phyloP scores from a whole-genome alignment of 108 stramenopile species.

The Cyclotella atomus region DNA sequence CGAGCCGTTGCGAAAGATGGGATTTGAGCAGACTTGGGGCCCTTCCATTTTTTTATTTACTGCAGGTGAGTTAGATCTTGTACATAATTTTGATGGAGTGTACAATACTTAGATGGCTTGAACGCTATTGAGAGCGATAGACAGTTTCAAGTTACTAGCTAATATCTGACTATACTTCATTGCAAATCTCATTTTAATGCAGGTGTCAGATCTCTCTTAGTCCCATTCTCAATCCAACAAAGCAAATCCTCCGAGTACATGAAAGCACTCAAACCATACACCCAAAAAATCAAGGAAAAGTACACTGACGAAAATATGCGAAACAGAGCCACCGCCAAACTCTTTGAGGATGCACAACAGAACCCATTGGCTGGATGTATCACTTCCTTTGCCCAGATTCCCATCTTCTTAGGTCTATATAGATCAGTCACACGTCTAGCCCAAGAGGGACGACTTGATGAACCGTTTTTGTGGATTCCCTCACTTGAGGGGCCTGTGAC shows the following conservation, averaged over 20 bases:
- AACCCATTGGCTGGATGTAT: constrained; percentile 97
- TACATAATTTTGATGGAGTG: too few relatives aligned
- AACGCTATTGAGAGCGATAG: too few relatives aligned
- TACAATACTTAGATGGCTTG: too few relatives aligned
- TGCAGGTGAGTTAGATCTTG: too few relatives aligned
- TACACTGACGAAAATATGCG: constrained; percentile 86
- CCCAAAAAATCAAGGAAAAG: constrained; percentile 89
- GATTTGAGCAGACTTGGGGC: too few relatives aligned
- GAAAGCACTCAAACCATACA: constrained; percentile 91
- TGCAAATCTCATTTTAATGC: too few relatives aligned
- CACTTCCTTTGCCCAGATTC: constrained; percentile 87
- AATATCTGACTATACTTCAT: too few relatives aligned
- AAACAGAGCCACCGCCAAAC: constrained; percentile 89
- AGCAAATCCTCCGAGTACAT: constrained; percentile 87
- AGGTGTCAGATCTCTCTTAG: constrained; percentile 77
- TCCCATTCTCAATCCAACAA: constrained; percentile 92
- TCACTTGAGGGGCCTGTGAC: constrained; percentile 92
- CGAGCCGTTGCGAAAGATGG: too few relatives aligned
- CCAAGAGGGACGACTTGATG: constrained; percentile 79
- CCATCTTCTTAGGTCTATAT: constrained; percentile 94
- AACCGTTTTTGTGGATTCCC: constrained; percentile 96
- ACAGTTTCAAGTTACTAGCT: too few relatives aligned
- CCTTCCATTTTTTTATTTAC: too few relatives aligned
- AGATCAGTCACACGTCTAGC: constrained; percentile 89
- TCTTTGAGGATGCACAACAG: constrained; percentile 91